A percentile compares a stretch with the other conserved stretches of the same genome.
Evolutionary conservation across 495 filamentous ascomycete genomes (phyloP).

Genomic region (Penicillium ochrochloron): DNA sequence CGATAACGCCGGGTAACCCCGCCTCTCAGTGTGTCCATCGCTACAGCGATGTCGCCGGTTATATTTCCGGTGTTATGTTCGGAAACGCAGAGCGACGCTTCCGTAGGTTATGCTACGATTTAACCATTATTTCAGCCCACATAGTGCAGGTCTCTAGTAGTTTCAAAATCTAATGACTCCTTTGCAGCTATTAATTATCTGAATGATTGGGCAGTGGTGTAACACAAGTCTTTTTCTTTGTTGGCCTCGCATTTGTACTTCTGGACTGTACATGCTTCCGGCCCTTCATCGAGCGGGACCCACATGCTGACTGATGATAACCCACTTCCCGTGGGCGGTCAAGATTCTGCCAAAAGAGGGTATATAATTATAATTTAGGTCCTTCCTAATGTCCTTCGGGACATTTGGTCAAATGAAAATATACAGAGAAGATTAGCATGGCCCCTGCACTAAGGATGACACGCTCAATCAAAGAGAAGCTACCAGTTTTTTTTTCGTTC

Average conservation of each 20-base stretch:
- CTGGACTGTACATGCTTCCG: not conserved
- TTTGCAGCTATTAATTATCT: too few species aligned
- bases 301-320: not conserved
- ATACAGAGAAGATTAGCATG: conserved; percentile 86
- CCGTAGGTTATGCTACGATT: not conserved
- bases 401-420: conserved; percentile 63
- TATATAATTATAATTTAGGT: not conserved
- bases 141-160: not conserved
- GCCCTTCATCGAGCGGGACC: too few species aligned
- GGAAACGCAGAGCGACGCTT: not conserved
- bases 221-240: too few species aligned
- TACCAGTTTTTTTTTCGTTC: conserved; percentile 43
- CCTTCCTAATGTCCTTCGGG: conserved; percentile 7
- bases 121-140: not conserved
- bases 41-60: not conserved
- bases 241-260: too few species aligned
- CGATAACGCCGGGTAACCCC: conserved; percentile 16
- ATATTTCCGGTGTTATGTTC: not conserved
- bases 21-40: not conserved
- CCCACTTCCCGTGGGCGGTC: not conserved
- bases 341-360: conserved; percentile 5
- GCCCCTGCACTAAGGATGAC: conserved; percentile 99
- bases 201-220: too few species aligned
- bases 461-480: conserved; percentile 98
- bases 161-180: too few species aligned